Evolutionary conservation across 2,329 filamentous ascomycete species (phyloP), one percentile per base, ranked within the genome.

Genomic region (Pyricularia sp.): DNA sequence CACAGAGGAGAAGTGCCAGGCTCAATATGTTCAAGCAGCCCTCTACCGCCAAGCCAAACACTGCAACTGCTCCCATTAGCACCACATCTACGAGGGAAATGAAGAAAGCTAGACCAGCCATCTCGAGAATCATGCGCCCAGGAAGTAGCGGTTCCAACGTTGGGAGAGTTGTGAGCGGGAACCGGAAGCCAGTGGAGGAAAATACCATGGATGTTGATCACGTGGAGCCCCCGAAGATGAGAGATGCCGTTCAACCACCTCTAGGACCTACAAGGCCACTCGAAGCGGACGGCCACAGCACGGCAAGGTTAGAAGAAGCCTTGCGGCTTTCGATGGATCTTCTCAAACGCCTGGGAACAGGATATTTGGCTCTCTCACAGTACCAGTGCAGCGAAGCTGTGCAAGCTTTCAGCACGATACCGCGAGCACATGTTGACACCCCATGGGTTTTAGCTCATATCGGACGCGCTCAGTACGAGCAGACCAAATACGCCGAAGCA

Each of bases 361-460:
- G 92, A 0, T 96, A 94, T 78, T 89, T 91, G 73, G 85, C 90
- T 6, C 82, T 97, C 65, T 90, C 90, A 17, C 90, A 90, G 66
- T 99, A 93, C 76, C 89, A 91, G 73, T 92, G 92, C 72, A 82
- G 87, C 26, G 89, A 95, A 70, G 92, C 95, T 1, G 81, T 97
- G 65, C 86, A 91, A 70, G 84, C 88, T 2, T 93, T 94, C 76
- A 85, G 85, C 70, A 85, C 88, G 0, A 81, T 99, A 25, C 89
- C 92, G 1, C 81, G 86, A 33, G 81, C 84, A 5, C 94, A 98
- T 74, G 89, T 92, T 73, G 93, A 97, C 71, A 97, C 94, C 1
- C 92, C 95, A 1, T 98, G 93, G 92, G 93, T 97, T 17, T 84
- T 97, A 69, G 90, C 93, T 6, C 93, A 97, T 75, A 90, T 98